Evolutionary conservation across 805 yeast genomes (phyloP), one percentile per base, ranked within the genome.

Genomic region (Kazachstania bromeliacearum): DNA sequence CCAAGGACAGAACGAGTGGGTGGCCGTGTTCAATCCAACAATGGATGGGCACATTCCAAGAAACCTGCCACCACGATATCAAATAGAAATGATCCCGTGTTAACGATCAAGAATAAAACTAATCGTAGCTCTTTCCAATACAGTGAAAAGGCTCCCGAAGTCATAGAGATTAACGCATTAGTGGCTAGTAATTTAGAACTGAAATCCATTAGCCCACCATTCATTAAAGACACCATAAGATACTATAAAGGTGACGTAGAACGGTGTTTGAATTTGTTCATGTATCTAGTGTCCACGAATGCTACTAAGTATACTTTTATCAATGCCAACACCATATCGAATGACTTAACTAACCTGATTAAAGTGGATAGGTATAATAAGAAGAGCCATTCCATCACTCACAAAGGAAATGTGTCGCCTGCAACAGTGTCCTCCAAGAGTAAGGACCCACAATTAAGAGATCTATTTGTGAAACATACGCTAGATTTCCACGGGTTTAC

Each of bases 401-500:
- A 17, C 12, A 9, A 13, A 26, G 13, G 3, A 9, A 26, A 26
- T 14, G 29, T 3, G 14, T 13, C 15, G 29, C 15, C 29, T 7
- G 12, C 12, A 26, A 29, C 20, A 10, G 32, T 29, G 5, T 10
- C 32, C 12, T 16, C 19, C 18, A 9, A 22, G 17, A 7, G 14
- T 28, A 33, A n/a, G 13, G 30, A 33, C 14, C 12, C 28, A 2
- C 30, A 33, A 12, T 9, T 34, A 17, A 10, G 7, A 10, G 27
- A 39, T 8, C 46, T 60, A 5, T 47, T 46, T 7, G 32, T 36
- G 1, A 40, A 30, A 8, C 43, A 48, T 30, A 43, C 28, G 12
- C 19, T 79, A 2, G 89, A 82, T 57, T 63, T 80, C 6, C 92
- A 82, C 53, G 67, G 70, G 0, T 65, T 67, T 37, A 53, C 57